phyloP scores from a whole-genome alignment of 2,329 filamentous ascomycete species.

The Phyllosticta citribraziliensis region DNA sequence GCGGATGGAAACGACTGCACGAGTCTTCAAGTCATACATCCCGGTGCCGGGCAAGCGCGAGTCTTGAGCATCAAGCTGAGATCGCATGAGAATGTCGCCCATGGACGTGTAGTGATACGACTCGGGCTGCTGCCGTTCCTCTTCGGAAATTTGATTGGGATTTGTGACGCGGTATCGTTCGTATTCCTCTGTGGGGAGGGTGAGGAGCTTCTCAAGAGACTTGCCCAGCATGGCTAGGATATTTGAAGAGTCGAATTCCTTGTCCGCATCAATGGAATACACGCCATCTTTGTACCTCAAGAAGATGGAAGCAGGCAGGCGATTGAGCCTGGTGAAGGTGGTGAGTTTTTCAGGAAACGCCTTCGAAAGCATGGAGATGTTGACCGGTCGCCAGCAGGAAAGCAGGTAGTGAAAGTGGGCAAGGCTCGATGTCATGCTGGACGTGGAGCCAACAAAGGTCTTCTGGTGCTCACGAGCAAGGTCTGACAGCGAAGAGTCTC shows the following conservation, averaged over 20 bases:
- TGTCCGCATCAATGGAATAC: constrained; percentile 94
- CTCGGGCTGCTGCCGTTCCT: constrained; percentile 54
- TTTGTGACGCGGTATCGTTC: constrained; percentile 69
- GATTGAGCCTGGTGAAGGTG: constrained; percentile 62
- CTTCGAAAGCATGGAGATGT: constrained; percentile 56
- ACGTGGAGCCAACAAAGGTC: constrained; percentile 90
- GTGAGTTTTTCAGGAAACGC: constrained; percentile 51
- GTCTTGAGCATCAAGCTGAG: constrained; percentile 87
- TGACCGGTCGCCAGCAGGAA: constrained; percentile 69
- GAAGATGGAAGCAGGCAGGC: constrained; percentile 70
- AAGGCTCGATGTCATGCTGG: constrained; percentile 83
- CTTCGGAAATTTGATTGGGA: constrained; percentile 58
- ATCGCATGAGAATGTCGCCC: constrained; percentile 86
- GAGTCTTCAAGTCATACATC: constrained; percentile 93
- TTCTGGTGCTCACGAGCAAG: constrained; percentile 57
- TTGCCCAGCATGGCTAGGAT: constrained; percentile 87
- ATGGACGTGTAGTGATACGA: constrained; percentile 79
- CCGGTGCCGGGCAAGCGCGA: constrained; percentile 77
- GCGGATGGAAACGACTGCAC: constrained; percentile 81
- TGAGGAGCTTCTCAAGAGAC: constrained; percentile 93
- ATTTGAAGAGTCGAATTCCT: constrained; percentile 76
- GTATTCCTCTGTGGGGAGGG: constrained; percentile 69
- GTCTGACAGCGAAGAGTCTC: constrained; percentile 60
- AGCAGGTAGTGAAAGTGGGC: constrained; percentile 89
- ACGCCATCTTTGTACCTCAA: constrained; percentile 71